phyloP scores from a whole-genome alignment of 2,329 filamentous ascomycete species.

The Raffaelea ambrosiae region DNA sequence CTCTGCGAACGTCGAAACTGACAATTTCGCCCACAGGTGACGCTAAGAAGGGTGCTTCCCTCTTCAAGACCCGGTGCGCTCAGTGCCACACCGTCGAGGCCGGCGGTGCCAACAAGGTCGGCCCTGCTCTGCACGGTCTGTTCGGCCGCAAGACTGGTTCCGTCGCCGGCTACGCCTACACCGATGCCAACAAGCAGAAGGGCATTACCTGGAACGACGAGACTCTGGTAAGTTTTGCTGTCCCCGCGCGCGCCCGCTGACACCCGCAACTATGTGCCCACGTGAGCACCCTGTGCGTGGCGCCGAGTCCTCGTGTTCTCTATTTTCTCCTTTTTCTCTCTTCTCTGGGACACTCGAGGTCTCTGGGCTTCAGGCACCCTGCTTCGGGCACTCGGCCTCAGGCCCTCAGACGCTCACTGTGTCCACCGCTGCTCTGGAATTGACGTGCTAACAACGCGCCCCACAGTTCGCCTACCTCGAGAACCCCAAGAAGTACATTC shows the following conservation, averaged over 20 bases:
- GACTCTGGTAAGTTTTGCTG: conserved; percentile 57
- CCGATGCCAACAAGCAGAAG: conserved; percentile 99
- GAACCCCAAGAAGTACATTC: conserved; percentile 99
- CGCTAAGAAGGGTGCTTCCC: conserved; percentile 90
- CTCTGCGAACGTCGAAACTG: background rate
- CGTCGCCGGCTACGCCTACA: conserved; percentile 92
- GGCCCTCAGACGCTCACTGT: too few species aligned
- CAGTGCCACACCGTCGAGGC: conserved; percentile 96
- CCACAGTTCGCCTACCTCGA: conserved; percentile 90
- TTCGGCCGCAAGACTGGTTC: conserved; percentile 93
- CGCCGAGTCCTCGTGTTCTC: too few species aligned
- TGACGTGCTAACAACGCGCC: conserved; percentile 5
- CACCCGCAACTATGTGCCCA: too few species aligned
- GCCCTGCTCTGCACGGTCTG: conserved; percentile 91
- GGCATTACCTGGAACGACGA: conserved; percentile 80
- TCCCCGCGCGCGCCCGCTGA: background rate
- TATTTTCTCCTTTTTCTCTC: background rate
- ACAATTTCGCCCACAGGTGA: conserved; percentile 55
- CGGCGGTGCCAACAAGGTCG: conserved; percentile 93
- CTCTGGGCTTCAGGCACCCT: too few species aligned
- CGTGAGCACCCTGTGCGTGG: too few species aligned
- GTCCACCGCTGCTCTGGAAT: background rate
- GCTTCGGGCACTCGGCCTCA: too few species aligned
- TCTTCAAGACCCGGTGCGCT: conserved; percentile 98
- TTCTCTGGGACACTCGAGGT: too few species aligned